These are phyloP conservation scores for Gossypium herbaceum DNA, from an alignment of 345 rosid species.

Conservation along the genomic window DNA sequence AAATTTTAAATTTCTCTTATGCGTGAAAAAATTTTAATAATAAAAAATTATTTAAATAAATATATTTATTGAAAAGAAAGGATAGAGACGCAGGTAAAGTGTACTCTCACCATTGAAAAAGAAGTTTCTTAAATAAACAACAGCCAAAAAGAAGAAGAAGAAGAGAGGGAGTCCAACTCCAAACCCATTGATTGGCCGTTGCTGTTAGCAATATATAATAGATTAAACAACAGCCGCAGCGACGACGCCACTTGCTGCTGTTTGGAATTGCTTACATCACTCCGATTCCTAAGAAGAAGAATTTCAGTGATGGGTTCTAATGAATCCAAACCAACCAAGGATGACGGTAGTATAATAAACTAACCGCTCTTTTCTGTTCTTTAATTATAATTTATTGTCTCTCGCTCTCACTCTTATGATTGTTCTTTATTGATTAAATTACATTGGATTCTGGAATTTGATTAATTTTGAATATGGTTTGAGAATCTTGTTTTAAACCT, in stretches of 20 bases:
- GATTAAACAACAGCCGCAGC: not conserved
- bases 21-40: too few relatives aligned
- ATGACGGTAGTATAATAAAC: constrained; percentile 9
- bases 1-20: too few relatives aligned
- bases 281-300: not conserved
- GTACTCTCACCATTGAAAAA: not conserved
- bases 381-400: not conserved
- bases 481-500: not conserved
- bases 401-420: not conserved
- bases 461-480: not conserved
- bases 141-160: not conserved
- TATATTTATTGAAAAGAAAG: not conserved
- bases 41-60: too few relatives aligned
- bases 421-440: not conserved
- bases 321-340: constrained; percentile 21
- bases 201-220: not conserved
- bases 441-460: not conserved
- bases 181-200: not conserved
- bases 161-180: not conserved
- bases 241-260: not conserved
- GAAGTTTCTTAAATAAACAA: not conserved
- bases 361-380: not conserved
- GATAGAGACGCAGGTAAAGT: not conserved
- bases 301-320: constrained; percentile 22
- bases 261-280: not conserved